Percentiles rank a stretch among this genome's conserved stretches.
Evolutionary conservation across 345 rosid species (phyloP).

Genomic region (Alliaria petiolata): DNA sequence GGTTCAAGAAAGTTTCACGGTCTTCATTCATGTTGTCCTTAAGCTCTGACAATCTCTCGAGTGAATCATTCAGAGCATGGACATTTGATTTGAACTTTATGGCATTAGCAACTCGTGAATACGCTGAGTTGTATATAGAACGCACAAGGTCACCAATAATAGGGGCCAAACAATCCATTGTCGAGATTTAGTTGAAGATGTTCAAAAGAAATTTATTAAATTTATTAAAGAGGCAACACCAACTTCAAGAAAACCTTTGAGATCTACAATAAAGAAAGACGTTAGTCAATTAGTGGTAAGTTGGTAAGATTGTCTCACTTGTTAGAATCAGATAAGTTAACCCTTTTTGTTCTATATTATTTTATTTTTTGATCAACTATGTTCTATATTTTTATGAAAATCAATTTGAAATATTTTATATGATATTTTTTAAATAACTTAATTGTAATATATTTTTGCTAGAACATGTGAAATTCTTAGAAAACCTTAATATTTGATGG

Average conservation of each 20-base stretch:
- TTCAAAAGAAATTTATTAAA: too few species aligned
- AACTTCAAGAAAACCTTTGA: not conserved
- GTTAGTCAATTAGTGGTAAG: too few species aligned
- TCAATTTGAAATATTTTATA: too few species aligned
- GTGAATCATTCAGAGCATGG: not conserved
- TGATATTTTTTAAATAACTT: too few species aligned
- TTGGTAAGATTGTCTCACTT: too few species aligned
- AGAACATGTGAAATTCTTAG: too few species aligned
- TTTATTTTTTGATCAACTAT: too few species aligned
- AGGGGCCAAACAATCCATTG: not conserved
- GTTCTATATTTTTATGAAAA: too few species aligned
- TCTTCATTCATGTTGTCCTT: not conserved
- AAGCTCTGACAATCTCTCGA: not conserved
- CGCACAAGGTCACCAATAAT: not conserved
- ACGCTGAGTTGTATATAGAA: not conserved
- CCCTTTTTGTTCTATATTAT: too few species aligned
- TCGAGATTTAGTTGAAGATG: not conserved
- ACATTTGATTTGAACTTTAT: conserved; percentile 8
- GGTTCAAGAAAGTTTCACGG: not conserved
- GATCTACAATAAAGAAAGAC: not conserved
- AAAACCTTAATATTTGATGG: too few species aligned
- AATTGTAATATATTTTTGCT: too few species aligned
- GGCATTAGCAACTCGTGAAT: not conserved
- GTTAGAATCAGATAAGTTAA: too few species aligned
- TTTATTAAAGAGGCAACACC: not conserved